A percentile compares a stretch with the other conserved stretches of the same genome.
These are phyloP conservation scores for Funneliformis caledonium DNA, from an alignment of 371 early-diverging fungal genomes.

Conservation along the genomic window DNA sequence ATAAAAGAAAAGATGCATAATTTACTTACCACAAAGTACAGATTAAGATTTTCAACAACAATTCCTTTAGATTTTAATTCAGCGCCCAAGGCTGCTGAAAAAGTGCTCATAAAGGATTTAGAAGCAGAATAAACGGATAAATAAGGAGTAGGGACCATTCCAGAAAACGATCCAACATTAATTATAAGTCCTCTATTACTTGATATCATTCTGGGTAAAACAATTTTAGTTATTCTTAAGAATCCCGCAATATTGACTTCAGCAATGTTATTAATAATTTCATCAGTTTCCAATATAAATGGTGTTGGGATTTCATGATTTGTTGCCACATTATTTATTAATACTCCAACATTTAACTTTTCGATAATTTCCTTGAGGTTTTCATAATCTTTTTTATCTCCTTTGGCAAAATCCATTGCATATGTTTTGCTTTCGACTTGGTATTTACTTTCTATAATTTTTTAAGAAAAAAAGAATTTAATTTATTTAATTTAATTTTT, in stretches of 20 bases:
- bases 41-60: slow-evolving; percentile 88
- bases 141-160: slow-evolving; percentile 85
- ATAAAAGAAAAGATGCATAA: not conserved
- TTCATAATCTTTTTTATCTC: slow-evolving; percentile 68
- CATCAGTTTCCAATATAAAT: slow-evolving; percentile 77
- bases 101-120: slow-evolving; percentile 92
- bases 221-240: slow-evolving; percentile 81
- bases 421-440: slow-evolving; percentile 73
- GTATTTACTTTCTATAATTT: slow-evolving; percentile 49
- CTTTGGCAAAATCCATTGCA: slow-evolving; percentile 85
- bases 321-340: slow-evolving; percentile 94
- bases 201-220: slow-evolving; percentile 77
- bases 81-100: slow-evolving; percentile 87
- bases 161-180: slow-evolving; percentile 94
- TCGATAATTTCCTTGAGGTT: slow-evolving; percentile 63
- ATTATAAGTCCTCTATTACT: slow-evolving; percentile 86
- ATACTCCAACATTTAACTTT: slow-evolving; percentile 68
- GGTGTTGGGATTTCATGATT: slow-evolving; percentile 88
- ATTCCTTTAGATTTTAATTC: slow-evolving; percentile 81
- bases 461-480: not conserved
- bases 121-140: slow-evolving; percentile 93
- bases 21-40: slow-evolving; percentile 86
- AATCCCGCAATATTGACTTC: slow-evolving; percentile 89
- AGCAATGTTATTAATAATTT: slow-evolving; percentile 74
- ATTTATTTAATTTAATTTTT: not conserved